Percentiles rank a stretch among this genome's conserved stretches.
Conservation (phyloP, 1,284 basidiomycete species). For the Papiliotrema terrestris region DNA sequence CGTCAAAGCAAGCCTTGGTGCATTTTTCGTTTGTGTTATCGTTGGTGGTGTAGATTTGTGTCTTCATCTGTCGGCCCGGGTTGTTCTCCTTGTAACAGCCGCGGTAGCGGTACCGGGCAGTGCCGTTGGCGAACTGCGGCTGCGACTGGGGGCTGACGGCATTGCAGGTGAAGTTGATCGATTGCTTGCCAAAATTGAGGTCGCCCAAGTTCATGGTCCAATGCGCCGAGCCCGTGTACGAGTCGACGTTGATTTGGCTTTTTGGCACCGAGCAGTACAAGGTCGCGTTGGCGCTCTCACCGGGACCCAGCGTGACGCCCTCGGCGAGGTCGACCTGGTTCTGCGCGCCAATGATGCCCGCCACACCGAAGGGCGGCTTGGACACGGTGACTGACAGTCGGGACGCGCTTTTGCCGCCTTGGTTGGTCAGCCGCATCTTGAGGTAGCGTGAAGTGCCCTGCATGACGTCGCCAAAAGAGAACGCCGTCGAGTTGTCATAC, state of each 20-base stretch:
- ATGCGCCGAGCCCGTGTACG: slow-evolving; percentile 5
- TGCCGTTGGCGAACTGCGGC: slow-evolving; percentile 7
- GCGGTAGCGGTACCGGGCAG: slow-evolving; percentile 7
- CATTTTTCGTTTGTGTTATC: slow-evolving; percentile 30
- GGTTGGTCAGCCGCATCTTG: slow-evolving; percentile 12
- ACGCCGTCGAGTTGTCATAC: slow-evolving; percentile 9
- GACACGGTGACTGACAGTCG: slow-evolving; percentile 11
- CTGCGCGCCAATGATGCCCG: slow-evolving; percentile 10
- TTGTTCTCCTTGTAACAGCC: slow-evolving; percentile 14
- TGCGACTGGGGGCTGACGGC: slow-evolving; percentile 7
- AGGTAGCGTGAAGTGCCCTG: slow-evolving; percentile 10
- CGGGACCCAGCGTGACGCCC: slow-evolving; percentile 9
- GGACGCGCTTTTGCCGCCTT: slow-evolving; percentile 5
- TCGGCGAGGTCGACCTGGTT: slow-evolving; percentile 13
- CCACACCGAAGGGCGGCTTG: slow-evolving; percentile 12
- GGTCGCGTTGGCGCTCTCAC: slow-evolving; percentile 9
- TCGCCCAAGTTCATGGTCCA: slow-evolving; percentile 13
- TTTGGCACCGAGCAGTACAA: slow-evolving; percentile 12
- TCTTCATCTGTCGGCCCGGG: slow-evolving; percentile 11
- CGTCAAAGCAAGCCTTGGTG: slow-evolving; percentile 15
- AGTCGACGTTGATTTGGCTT: slow-evolving; percentile 10
- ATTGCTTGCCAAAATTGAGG: slow-evolving; percentile 10
- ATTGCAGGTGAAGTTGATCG: slow-evolving; percentile 11
- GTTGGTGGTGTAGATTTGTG: slow-evolving; percentile 8
- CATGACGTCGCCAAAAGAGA: slow-evolving; percentile 10